Conservation (phyloP, 169 alveolate species). For the Fabrea salina region DNA sequence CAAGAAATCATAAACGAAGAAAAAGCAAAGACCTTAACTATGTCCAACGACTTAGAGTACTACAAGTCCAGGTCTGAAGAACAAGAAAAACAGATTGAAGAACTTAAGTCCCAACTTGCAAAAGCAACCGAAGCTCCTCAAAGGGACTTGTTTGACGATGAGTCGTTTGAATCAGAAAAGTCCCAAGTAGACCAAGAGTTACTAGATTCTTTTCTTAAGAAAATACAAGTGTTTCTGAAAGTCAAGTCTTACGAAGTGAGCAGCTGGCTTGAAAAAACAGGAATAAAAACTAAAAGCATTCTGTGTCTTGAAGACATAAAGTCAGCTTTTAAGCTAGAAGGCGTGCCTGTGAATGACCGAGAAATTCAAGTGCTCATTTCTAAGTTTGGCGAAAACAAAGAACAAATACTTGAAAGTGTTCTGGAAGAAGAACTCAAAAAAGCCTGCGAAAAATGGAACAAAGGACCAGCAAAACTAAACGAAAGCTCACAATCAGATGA, state of each 20-base stretch:
- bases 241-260: background rate
- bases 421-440: background rate
- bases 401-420: background rate
- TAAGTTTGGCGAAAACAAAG: background rate
- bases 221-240: background rate
- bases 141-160: background rate
- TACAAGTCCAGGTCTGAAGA: too few species aligned
- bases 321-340: background rate
- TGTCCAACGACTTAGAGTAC: too few species aligned
- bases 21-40: background rate
- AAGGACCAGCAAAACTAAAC: too few species aligned
- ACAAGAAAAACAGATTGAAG: too few species aligned
- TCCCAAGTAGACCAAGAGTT: background rate
- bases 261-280: background rate
- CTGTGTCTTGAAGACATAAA: background rate
- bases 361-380: background rate
- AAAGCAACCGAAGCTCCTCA: too few species aligned
- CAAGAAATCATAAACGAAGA: background rate
- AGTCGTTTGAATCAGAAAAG: background rate
- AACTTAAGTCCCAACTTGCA: too few species aligned
- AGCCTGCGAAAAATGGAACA: too few species aligned
- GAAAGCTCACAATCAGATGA: too few species aligned
- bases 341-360: background rate
- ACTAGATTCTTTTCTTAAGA: background rate
- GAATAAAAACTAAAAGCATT: background rate